phyloP scores from a whole-genome alignment of 176 grass and related monocot genomes.

The Bonia amplexicaulis region DNA sequence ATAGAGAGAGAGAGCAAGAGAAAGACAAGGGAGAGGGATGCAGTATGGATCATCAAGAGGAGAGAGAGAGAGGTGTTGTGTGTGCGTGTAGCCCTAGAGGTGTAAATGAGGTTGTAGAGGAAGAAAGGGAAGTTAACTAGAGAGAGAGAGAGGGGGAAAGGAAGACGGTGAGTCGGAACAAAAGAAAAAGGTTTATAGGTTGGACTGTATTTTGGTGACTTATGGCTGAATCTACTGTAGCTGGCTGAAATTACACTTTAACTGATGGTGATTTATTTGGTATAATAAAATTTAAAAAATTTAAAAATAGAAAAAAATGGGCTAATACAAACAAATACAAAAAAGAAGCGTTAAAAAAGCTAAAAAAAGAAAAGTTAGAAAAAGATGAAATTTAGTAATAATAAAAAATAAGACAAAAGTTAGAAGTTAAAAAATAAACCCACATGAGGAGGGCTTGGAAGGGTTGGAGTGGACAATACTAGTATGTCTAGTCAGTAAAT shows the following conservation, averaged over 20 bases:
- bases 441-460: not conserved
- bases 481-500: conserved; percentile 20
- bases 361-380: too few relatives aligned
- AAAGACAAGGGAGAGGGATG: conserved; percentile 27
- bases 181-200: conserved; percentile 19
- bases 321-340: too few relatives aligned
- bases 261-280: too few relatives aligned
- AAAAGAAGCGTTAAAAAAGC: too few relatives aligned
- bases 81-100: conserved; percentile 50
- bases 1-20: conserved; percentile 18
- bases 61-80: conserved; percentile 18
- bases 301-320: too few relatives aligned
- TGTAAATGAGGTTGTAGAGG: conserved; percentile 45
- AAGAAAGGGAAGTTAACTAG: conserved; percentile 49
- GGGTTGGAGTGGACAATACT: not conserved
- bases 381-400: too few relatives aligned
- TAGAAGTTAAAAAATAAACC: too few relatives aligned
- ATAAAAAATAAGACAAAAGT: too few relatives aligned
- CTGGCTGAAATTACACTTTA: too few relatives aligned
- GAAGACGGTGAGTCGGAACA: conserved; percentile 22
- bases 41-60: conserved; percentile 22
- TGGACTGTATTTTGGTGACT: too few relatives aligned
- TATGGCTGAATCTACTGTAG: too few relatives aligned
- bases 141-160: conserved; percentile 32
- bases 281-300: too few relatives aligned